Evolutionary conservation across 148 eudicot genomes (phyloP), one percentile per base, ranked within the genome.

Genomic region (Chenopodium album): DNA sequence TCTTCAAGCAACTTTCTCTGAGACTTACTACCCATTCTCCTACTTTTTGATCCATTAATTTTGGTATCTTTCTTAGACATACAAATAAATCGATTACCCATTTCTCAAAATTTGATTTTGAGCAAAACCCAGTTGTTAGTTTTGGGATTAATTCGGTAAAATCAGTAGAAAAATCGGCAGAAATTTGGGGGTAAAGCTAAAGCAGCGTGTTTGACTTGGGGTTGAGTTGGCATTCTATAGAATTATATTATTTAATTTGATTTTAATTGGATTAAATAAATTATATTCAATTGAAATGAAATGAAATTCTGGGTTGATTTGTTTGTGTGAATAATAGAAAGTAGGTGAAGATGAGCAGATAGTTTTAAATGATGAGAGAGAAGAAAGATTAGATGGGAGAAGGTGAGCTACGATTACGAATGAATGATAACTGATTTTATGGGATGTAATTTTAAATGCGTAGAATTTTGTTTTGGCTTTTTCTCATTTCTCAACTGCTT

Each of bases 41-140:
- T 83, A 79, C 91, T 89, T 73, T 85, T 82, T 79, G 90, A 81
- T 78, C 87, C 87, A 69, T 85, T 76, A 85, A 89, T 86, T 82
- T 88, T 86, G 17, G n/a, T 63, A 7, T 90, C 94, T 79, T 88
- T 92, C 91, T 91, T 94, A 37, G 86, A 85, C 92, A 86, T 92
- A 68, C 98, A 88, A 4, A 91, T 89, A 37, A 91, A 87, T 76
- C 88, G 83, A 87, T 91, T 91, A 68, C 98, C 97, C 97, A 91
- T 95, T 69, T 83, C 73, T 86, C 76, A 68, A 78, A 82, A 41
- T 65, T 41, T 22, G 26, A 32, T 70, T 50, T 46, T 26, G 3
- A 13, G 46, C 31, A 62, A 47, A 60, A 74, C 70, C 76, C 44
- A 54, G 19, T 52, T 54, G 3, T 48, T 19, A 17, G 62, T 8